phyloP scores from a whole-genome alignment of 805 yeast species.

The Candida silvicultrix region DNA sequence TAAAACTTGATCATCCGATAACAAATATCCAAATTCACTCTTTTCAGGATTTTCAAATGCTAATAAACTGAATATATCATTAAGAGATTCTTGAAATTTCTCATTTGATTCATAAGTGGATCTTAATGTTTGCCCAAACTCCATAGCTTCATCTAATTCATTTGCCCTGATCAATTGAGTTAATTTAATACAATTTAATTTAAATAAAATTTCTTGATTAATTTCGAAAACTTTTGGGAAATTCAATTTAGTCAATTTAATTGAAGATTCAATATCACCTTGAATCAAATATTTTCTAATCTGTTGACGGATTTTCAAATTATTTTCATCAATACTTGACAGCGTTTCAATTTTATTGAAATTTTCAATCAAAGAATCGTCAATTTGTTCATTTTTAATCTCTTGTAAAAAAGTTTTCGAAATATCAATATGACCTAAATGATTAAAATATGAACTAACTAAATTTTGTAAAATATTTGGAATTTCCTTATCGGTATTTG shows the following conservation, averaged over 20 bases:
- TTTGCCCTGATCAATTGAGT: slow-evolving; percentile 29
- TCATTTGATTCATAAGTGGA: slow-evolving; percentile 24
- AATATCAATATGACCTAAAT: slow-evolving; percentile 51
- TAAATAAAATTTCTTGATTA: slow-evolving; percentile 30
- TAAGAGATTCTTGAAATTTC: slow-evolving; percentile 30
- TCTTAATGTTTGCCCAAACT: slow-evolving; percentile 33
- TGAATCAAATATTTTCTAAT: slow-evolving; percentile 35
- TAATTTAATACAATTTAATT: slow-evolving; percentile 37
- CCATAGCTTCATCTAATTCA: slow-evolving; percentile 28
- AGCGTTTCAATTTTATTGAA: slow-evolving; percentile 23
- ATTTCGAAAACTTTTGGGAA: slow-evolving; percentile 33
- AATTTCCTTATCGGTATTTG: slow-evolving; percentile 14
- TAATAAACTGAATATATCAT: slow-evolving; percentile 42
- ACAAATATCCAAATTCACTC: slow-evolving; percentile 31
- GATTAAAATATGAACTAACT: slow-evolving; percentile 45
- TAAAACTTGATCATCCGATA: slow-evolving; percentile 29
- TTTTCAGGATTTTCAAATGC: slow-evolving; percentile 44
- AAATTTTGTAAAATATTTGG: slow-evolving; percentile 26
- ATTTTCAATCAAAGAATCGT: slow-evolving; percentile 8
- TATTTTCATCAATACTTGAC: slow-evolving; percentile 27
- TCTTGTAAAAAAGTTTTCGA: slow-evolving; percentile 47
- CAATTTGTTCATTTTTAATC: slow-evolving; percentile 24
- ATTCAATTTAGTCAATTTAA: slow-evolving; percentile 13
- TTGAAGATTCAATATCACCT: slow-evolving; percentile 32
- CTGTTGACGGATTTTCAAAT: slow-evolving; percentile 36